Evolutionary conservation across 2,329 filamentous ascomycete genomes (phyloP), one percentile per base, ranked within the genome.

Genomic region (Didymella exigua): DNA sequence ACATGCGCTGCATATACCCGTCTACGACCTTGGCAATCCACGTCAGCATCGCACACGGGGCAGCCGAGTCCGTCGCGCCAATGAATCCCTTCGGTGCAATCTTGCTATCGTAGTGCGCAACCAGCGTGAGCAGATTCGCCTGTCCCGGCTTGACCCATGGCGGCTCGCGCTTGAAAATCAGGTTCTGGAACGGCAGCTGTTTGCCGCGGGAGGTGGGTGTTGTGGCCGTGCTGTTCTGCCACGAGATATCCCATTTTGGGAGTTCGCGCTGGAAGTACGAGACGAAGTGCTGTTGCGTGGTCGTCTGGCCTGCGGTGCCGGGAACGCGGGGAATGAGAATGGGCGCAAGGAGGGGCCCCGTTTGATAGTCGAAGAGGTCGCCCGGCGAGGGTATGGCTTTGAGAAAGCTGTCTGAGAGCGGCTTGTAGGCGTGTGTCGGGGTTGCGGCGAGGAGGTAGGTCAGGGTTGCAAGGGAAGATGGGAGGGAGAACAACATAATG

Each of bases 91-190:
- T 78, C 0, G 93, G 93, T 23, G 80, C 81, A 54, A 89, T 82
- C 76, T 96, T 89, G 71, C 87, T 93, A 68, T 99, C 95, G 73
- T 96, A 98, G 73, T 99, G 95, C 34, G 95, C 95, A 6, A 93
- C 95, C 49, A 99, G 82, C 13, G 91, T 93, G 69, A 98, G 78
- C 43, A 92, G 81, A 36, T 88, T 87, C 2, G 95, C 87, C 63
- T 97, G 88, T 1, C 93, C 93, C 0, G 78, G 75, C 5, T 81
- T 77, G 0, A 87, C 80, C 86, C 91, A 95, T 1, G 95, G 95
- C 45, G 95, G 95, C 75, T 98, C 93, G 49, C 93, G 86, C 30
- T 86, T 89, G 53, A 93, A 87, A 56, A 98, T 89, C 52, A 98
- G 81, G 71, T 97, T 99, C 49, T 85, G 80, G 73, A 99, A 98